Conservation (phyloP, 257 asterid species). For the Solanum clarkiae region DNA sequence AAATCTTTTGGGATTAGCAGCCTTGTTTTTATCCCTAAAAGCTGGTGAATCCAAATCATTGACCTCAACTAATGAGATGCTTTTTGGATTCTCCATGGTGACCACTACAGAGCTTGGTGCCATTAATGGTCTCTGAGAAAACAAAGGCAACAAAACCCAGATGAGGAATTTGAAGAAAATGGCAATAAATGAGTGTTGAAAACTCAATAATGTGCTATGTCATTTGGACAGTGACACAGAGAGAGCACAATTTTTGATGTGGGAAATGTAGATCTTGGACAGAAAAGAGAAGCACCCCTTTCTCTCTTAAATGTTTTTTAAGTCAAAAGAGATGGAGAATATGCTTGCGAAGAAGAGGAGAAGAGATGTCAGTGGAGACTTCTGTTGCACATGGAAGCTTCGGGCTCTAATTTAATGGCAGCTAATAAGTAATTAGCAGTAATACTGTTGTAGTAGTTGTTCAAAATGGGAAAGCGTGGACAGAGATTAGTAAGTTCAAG, state of each 20-base stretch:
- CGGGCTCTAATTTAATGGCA: background rate
- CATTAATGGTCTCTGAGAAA: conserved; percentile 15
- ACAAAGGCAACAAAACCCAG: conserved; percentile 11
- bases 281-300: conserved; percentile 1
- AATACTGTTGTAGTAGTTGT: background rate
- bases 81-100: conserved; percentile 52
- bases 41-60: conserved; percentile 17
- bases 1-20: conserved; percentile 53
- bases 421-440: background rate
- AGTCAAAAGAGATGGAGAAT: conserved; percentile 8
- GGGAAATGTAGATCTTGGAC: conserved; percentile 34
- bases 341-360: conserved; percentile 1
- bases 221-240: background rate
- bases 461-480: background rate
- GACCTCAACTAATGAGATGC: conserved; percentile 37
- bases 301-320: background rate
- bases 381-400: conserved; percentile 36
- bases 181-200: background rate
- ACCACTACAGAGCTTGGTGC: conserved; percentile 73
- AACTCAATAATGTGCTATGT: background rate
- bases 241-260: background rate
- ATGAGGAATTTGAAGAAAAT: conserved; percentile 6
- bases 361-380: conserved; percentile 19
- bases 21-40: conserved; percentile 51
- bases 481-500: background rate